Percentiles rank a stretch among this genome's conserved stretches.
phyloP scores from a whole-genome alignment of 164 flowering plant species.

The Chloranthus sessilifolius region DNA sequence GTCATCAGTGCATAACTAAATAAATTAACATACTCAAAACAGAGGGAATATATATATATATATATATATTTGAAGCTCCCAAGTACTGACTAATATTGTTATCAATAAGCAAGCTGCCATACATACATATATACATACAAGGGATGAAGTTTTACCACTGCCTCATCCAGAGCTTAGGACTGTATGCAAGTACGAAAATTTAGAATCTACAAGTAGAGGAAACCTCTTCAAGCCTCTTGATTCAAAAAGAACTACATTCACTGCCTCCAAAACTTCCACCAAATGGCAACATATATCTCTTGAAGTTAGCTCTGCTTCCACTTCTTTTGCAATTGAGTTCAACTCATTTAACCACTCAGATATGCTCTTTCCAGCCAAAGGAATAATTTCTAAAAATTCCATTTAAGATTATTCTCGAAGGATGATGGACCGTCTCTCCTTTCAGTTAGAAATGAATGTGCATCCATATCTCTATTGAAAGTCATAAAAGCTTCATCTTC shows the following conservation, averaged over 20 bases:
- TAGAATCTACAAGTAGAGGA: constrained; percentile 44
- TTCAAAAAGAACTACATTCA: constrained; percentile 52
- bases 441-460: constrained; percentile 38
- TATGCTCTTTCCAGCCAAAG: constrained; percentile 51
- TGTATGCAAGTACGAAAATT: constrained; percentile 54
- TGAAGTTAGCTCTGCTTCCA: constrained; percentile 54
- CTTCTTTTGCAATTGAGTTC: constrained; percentile 56
- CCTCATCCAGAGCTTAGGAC: constrained; percentile 49
- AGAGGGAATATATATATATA: no score
- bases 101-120: no score
- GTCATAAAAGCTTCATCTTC: constrained; percentile 71
- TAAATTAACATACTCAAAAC: no score
- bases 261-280: constrained; percentile 58
- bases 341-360: constrained; percentile 51
- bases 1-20: no score
- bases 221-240: constrained; percentile 51
- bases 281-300: constrained; percentile 68
- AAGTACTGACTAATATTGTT: not conserved
- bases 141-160: constrained; percentile 35
- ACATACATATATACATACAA: not conserved
- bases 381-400: constrained; percentile 44
- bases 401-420: constrained; percentile 21
- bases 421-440: constrained; percentile 24
- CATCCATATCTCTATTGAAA: constrained; percentile 46
- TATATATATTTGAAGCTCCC: no score